These are phyloP conservation scores for Aspergillus sp. DNA, from an alignment of 2,329 filamentous ascomycete species.

Conservation along the genomic window DNA sequence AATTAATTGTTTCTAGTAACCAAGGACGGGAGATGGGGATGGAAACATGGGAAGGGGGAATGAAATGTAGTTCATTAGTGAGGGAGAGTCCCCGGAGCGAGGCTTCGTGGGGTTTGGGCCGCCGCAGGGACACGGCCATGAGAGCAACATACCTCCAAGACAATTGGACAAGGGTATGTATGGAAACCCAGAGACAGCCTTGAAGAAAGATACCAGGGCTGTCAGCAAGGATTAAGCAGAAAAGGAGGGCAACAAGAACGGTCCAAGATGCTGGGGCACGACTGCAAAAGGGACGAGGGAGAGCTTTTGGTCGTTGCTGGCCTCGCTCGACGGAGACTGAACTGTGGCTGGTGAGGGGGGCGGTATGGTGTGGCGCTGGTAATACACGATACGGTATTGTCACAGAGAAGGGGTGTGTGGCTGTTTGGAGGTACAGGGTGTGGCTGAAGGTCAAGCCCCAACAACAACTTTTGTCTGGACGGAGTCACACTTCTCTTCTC, in stretches of 20 bases:
- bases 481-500: no score
- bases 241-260: background rate
- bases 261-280: background rate
- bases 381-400: constrained; percentile 11
- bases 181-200: constrained; percentile 3
- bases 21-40: constrained; percentile 6
- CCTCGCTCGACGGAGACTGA: background rate
- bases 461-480: background rate
- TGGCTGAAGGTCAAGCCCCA: constrained; percentile 17
- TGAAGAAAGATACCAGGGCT: background rate
- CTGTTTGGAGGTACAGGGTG: constrained; percentile 24
- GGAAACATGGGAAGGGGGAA: constrained; percentile 20
- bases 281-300: background rate
- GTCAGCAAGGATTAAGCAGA: background rate
- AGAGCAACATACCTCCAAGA: constrained; percentile 18
- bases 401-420: constrained; percentile 18
- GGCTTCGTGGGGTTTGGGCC: constrained; percentile 33
- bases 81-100: constrained; percentile 21
- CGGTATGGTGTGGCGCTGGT: constrained; percentile 2
- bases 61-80: constrained; percentile 3
- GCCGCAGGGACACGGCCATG: constrained; percentile 22
- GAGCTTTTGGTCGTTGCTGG: constrained; percentile 1
- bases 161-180: constrained; percentile 12
- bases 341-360: constrained; percentile 21
- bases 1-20: background rate